Conservation (phyloP, 2,329 filamentous ascomycete species). For the Colletotrichum tropicale region DNA sequence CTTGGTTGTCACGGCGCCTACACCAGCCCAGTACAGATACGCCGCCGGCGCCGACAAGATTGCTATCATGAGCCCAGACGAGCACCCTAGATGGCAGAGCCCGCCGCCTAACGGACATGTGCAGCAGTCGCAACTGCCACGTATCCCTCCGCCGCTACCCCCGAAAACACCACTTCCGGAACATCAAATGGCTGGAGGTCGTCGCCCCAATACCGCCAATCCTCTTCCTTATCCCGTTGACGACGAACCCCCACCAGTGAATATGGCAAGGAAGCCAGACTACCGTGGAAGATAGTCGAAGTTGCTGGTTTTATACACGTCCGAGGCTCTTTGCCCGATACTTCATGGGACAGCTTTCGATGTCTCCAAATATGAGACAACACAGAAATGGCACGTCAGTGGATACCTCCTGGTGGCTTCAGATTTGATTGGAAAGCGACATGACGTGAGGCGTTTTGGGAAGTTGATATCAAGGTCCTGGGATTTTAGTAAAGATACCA, state of each 20-base stretch:
- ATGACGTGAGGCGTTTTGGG: not conserved
- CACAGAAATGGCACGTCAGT: not conserved
- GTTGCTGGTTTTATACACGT: not conserved
- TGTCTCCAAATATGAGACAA: not conserved
- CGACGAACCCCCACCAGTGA: constrained; percentile 81
- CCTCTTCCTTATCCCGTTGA: constrained; percentile 79
- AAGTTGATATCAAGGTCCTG: not conserved
- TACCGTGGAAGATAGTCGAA: constrained; percentile 56
- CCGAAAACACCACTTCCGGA: constrained; percentile 78
- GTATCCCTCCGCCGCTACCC: constrained; percentile 69
- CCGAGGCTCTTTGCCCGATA: not conserved
- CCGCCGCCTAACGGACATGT: constrained; percentile 21
- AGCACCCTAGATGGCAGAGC: constrained; percentile 52
- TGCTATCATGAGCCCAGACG: constrained; percentile 64
- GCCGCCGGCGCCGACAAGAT: constrained; percentile 72
- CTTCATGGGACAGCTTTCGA: not conserved
- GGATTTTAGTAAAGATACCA: constrained; percentile 14
- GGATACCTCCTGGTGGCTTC: not conserved
- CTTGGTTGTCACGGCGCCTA: constrained; percentile 60
- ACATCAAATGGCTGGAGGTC: constrained; percentile 37
- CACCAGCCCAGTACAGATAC: constrained; percentile 62
- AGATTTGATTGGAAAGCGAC: not conserved
- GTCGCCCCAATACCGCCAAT: constrained; percentile 28
- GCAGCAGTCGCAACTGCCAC: constrained; percentile 30
- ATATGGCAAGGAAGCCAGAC: constrained; percentile 85